Conservation (phyloP, 495 filamentous ascomycete species). For the Schizothecium vesticola region DNA sequence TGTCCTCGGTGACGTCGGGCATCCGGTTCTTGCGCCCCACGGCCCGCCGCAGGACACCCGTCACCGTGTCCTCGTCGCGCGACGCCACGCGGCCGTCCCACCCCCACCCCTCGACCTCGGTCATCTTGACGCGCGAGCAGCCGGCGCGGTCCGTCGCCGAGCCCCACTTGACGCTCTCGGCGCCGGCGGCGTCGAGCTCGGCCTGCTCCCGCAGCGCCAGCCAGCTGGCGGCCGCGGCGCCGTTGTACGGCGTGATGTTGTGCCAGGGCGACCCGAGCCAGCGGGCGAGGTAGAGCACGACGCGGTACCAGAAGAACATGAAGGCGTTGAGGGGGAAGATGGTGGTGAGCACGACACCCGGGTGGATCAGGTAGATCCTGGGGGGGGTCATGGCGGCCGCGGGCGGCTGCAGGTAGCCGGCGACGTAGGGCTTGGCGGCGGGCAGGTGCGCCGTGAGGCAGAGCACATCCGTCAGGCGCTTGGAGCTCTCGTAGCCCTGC, state of each 20-base stretch:
- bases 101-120: constrained; percentile 83
- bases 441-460: constrained; percentile 68
- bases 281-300: constrained; percentile 65
- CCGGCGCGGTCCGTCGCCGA: constrained; percentile 58
- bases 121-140: constrained; percentile 54
- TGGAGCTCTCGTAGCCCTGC: constrained; percentile 74
- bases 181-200: constrained; percentile 51
- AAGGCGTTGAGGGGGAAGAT: constrained; percentile 67
- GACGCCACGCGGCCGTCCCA: constrained; percentile 63
- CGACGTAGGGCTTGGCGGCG: constrained; percentile 52
- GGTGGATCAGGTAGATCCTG: constrained; percentile 72
- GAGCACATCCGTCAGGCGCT: constrained; percentile 79
- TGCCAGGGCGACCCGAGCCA: constrained; percentile 88
- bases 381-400: constrained; percentile 32
- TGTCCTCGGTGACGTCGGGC: constrained; percentile 56
- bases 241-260: constrained; percentile 65
- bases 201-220: constrained; percentile 65
- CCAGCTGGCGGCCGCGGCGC: constrained; percentile 71
- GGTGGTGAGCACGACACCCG: constrained; percentile 75
- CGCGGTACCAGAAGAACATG: constrained; percentile 52
- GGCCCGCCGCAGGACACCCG: constrained; percentile 25
- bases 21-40: constrained; percentile 53
- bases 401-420: constrained; percentile 28
- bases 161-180: constrained; percentile 80
- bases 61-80: constrained; percentile 29